phyloP scores from a whole-genome alignment of 257 asterid species.

The Echites panduratus region DNA sequence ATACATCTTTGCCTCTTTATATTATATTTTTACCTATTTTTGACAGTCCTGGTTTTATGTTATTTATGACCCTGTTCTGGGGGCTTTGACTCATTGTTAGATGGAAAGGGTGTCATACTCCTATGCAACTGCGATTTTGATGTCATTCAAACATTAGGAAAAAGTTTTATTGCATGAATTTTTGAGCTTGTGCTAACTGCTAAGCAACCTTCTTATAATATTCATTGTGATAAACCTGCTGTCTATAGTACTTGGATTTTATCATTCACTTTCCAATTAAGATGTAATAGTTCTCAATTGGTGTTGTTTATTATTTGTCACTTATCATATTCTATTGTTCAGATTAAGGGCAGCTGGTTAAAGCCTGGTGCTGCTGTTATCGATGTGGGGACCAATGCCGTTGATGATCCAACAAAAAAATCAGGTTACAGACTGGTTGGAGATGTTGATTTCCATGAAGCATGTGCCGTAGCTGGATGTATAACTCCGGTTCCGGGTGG shows the following conservation, averaged over 20 bases:
- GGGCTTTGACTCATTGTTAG: neutral
- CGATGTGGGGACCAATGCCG: slow-evolving; percentile 88
- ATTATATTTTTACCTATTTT: neutral
- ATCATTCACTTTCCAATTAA: neutral
- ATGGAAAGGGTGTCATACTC: neutral
- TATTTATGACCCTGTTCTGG: neutral
- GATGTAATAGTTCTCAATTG: neutral
- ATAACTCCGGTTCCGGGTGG: slow-evolving; percentile 98
- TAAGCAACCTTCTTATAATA: neutral
- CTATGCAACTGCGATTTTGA: neutral
- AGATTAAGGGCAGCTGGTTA: slow-evolving; percentile 97
- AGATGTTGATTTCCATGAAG: slow-evolving; percentile 82
- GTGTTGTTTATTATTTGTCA: neutral
- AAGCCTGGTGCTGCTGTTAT: slow-evolving; percentile 98
- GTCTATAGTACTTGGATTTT: neutral
- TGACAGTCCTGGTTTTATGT: neutral
- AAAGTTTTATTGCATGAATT: neutral
- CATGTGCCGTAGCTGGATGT: slow-evolving; percentile 75
- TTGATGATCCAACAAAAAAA: slow-evolving; percentile 72
- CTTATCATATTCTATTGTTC: slow-evolving; percentile 12
- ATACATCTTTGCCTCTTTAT: neutral
- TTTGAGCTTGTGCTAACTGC: neutral
- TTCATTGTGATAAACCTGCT: neutral
- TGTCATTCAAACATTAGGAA: neutral
- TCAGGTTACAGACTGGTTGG: slow-evolving; percentile 93